These are phyloP conservation scores for Begonia masoniana DNA, from an alignment of 306 rosid genomes.

Conservation along the genomic window DNA sequence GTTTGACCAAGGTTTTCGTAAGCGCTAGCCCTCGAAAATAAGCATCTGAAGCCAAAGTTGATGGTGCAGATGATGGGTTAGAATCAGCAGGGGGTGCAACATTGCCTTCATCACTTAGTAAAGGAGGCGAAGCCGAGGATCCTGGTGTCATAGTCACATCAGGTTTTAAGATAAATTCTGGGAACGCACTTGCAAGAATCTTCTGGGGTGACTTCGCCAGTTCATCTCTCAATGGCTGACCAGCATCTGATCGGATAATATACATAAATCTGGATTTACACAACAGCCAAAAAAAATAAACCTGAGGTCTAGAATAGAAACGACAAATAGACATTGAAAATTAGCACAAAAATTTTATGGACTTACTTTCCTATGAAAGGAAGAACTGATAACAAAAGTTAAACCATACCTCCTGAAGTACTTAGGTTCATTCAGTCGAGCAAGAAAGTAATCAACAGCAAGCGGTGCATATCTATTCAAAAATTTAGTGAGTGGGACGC, in stretches of 20 bases:
- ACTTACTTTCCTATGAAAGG: background rate
- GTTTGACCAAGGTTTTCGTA: slow-evolving; percentile 73
- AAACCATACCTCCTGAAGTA: slow-evolving; percentile 86
- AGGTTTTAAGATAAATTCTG: slow-evolving; percentile 58
- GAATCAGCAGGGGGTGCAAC: slow-evolving; percentile 45
- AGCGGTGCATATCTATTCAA: slow-evolving; percentile 79
- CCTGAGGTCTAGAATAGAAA: background rate
- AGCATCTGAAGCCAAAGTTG: slow-evolving; percentile 53
- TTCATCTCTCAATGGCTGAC: slow-evolving; percentile 91
- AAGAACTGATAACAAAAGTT: background rate
- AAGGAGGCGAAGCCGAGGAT: slow-evolving; percentile 40
- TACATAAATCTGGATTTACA: slow-evolving; percentile 62
- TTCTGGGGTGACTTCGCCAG: slow-evolving; percentile 94
- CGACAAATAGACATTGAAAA: background rate
- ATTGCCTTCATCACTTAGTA: slow-evolving; percentile 59
- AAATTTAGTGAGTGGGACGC: slow-evolving; percentile 80
- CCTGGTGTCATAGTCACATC: slow-evolving; percentile 48
- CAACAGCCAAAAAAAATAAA: slow-evolving; percentile 4
- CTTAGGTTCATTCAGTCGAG: slow-evolving; percentile 78
- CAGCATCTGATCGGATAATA: slow-evolving; percentile 85
- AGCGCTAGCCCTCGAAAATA: slow-evolving; percentile 94
- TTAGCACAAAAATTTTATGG: too few species aligned
- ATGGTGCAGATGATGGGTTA: slow-evolving; percentile 32
- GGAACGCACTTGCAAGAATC: slow-evolving; percentile 82
- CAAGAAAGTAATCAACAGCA: slow-evolving; percentile 92